phyloP scores from a whole-genome alignment of 768 basidiomycete genomes.

The Phylloporus arenicola region DNA sequence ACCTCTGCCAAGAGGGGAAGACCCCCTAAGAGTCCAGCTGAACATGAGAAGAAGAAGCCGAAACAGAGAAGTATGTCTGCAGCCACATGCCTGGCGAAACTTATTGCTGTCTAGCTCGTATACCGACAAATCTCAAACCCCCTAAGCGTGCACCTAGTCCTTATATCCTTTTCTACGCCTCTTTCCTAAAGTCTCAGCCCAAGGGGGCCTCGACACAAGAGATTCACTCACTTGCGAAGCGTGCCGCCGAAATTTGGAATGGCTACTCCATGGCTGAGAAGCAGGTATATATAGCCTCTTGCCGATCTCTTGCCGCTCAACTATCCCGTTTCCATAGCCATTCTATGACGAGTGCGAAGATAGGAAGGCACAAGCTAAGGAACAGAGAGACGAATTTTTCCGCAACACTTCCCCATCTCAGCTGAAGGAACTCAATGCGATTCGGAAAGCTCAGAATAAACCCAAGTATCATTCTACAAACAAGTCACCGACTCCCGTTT shows the following conservation, averaged over 20 bases:
- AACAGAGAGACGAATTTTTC: constrained; percentile 28
- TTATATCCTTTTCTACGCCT: constrained; percentile 22
- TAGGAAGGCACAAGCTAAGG: constrained; percentile 13
- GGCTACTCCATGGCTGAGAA: constrained; percentile 31
- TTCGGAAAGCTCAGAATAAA: constrained; percentile 26
- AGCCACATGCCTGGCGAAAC: neutral
- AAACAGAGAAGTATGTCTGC: constrained; percentile 13
- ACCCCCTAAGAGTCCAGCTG: neutral
- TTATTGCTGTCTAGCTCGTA: constrained; percentile 14
- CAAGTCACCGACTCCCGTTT: neutral
- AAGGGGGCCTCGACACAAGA: neutral
- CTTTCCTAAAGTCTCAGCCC: constrained; percentile 9
- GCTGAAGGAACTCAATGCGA: constrained; percentile 30
- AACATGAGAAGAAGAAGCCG: neutral
- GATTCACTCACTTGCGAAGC: constrained; percentile 7
- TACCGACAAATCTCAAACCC: constrained; percentile 15
- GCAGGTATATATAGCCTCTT: constrained; percentile 24
- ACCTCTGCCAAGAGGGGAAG: constrained; percentile 6
- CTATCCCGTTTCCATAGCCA: constrained; percentile 14
- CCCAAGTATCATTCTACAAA: constrained; percentile 3
- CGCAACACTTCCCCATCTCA: constrained; percentile 12
- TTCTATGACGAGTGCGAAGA: constrained; percentile 20
- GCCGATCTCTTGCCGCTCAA: neutral
- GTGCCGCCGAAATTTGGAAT: constrained; percentile 28
- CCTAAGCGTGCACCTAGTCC: constrained; percentile 26